These are phyloP conservation scores for Corchorus capsularis DNA, from an alignment of 345 rosid species.

Conservation along the genomic window DNA sequence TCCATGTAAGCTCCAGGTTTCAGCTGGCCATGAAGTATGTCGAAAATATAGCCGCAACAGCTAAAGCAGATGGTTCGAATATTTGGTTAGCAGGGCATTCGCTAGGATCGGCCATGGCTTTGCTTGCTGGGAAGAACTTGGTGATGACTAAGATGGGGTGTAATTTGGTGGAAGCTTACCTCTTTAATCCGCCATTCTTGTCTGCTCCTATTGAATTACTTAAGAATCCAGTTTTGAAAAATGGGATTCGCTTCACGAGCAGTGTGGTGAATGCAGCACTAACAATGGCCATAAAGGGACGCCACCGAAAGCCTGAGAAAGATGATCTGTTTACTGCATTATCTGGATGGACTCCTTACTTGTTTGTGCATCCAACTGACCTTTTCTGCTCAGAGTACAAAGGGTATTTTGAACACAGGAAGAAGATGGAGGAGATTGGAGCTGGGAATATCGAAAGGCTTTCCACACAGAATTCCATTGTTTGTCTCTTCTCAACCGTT, in stretches of 20 bases:
- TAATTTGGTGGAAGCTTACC: conserved; percentile 43
- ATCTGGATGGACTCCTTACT: conserved; percentile 51
- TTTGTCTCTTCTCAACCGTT: conserved; percentile 36
- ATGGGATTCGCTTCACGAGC: conserved; percentile 48
- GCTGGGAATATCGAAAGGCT: conserved; percentile 49
- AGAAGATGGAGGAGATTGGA: conserved; percentile 58
- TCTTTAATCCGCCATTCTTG: conserved; percentile 65
- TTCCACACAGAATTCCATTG: conserved; percentile 50
- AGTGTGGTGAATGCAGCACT: conserved; percentile 64
- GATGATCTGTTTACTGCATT: conserved; percentile 38
- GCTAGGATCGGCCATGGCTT: conserved; percentile 67
- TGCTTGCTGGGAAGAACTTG: conserved; percentile 65
- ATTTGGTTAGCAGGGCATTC: conserved; percentile 75
- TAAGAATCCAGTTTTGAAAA: conserved; percentile 44
- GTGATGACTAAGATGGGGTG: conserved; percentile 33
- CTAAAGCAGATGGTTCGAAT: conserved; percentile 34
- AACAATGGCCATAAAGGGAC: conserved; percentile 44
- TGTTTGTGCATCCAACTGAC: conserved; percentile 56
- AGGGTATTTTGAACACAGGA: conserved; percentile 68
- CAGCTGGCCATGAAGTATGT: conserved; percentile 51
- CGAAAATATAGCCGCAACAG: conserved; percentile 34
- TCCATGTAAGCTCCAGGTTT: conserved; percentile 53
- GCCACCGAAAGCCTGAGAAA: conserved; percentile 26
- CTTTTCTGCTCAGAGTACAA: conserved; percentile 58
- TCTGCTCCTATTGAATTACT: conserved; percentile 56